phyloP scores from a whole-genome alignment of 1,139 yeast genomes.

The Geotrichum citri-aurantii region DNA sequence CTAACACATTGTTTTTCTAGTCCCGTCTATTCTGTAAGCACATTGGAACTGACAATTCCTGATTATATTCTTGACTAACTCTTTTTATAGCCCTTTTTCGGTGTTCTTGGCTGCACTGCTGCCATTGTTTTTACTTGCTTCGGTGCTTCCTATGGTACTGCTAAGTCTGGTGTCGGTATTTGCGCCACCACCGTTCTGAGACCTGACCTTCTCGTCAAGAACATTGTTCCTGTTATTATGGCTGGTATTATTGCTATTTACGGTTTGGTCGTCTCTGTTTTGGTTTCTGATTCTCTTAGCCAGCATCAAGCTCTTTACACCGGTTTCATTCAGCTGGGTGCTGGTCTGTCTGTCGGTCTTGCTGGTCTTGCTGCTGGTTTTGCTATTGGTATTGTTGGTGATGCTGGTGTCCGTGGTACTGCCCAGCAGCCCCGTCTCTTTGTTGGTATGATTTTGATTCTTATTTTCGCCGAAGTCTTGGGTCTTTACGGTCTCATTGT shows the following conservation, averaged over 20 bases:
- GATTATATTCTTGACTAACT: conserved; percentile 7
- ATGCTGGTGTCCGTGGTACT: conserved; percentile 94
- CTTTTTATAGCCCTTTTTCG: conserved; percentile 65
- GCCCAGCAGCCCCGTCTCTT: conserved; percentile 96
- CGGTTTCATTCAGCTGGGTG: conserved; percentile 95
- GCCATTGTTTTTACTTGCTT: conserved; percentile 93
- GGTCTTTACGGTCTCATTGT: conserved; percentile 93
- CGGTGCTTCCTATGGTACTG: conserved; percentile 98
- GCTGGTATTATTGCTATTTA: conserved; percentile 96
- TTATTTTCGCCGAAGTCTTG: conserved; percentile 96
- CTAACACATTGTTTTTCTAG: conserved; percentile 34
- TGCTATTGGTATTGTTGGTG: conserved; percentile 98
- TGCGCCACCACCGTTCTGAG: conserved; percentile 95
- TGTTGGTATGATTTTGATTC: conserved; percentile 77
- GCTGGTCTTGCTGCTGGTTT: conserved; percentile 97
- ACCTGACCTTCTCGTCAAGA: conserved; percentile 60
- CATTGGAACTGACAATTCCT: not conserved
- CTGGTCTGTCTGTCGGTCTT: conserved; percentile 93
- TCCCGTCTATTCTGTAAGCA: conserved; percentile 63
- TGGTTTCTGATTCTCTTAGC: conserved; percentile 86
- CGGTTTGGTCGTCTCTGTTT: conserved; percentile 92
- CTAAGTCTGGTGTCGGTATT: conserved; percentile 97
- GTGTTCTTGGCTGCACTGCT: conserved; percentile 98
- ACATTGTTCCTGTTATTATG: conserved; percentile 81
- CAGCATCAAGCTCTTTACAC: conserved; percentile 83